phyloP scores from a whole-genome alignment of 257 asterid species.

The Linaria vulgaris region DNA sequence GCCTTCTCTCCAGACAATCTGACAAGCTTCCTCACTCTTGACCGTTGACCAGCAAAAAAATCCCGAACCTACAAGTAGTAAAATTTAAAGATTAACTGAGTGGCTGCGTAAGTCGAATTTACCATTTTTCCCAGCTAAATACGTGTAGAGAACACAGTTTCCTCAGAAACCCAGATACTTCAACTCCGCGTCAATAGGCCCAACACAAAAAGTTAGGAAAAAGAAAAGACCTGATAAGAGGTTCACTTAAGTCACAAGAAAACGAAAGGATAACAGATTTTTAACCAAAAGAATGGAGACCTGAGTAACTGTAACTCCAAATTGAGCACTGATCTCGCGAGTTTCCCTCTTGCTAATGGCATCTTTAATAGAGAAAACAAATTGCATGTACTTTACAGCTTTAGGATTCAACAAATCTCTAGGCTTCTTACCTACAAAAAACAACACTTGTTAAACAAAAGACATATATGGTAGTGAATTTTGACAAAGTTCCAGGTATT shows the following conservation, averaged over 20 bases:
- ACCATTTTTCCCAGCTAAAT: background rate
- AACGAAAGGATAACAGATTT: background rate
- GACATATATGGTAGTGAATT: too few relatives aligned
- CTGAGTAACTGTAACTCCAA: constrained; percentile 95
- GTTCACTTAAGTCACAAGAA: background rate
- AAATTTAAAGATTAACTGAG: constrained; percentile 12
- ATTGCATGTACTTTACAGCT: constrained; percentile 91
- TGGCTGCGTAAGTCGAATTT: background rate
- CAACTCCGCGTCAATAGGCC: constrained; percentile 17
- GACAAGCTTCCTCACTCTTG: constrained; percentile 80
- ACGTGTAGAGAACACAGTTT: background rate
- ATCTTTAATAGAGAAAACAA: constrained; percentile 81
- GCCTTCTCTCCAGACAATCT: constrained; percentile 68
- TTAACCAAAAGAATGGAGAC: constrained; percentile 33
- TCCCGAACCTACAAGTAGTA: constrained; percentile 68
- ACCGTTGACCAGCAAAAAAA: constrained; percentile 70
- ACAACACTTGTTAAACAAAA: background rate
- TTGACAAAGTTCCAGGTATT: background rate
- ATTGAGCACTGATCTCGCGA: constrained; percentile 88
- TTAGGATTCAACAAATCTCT: constrained; percentile 93
- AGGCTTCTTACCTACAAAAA: constrained; percentile 86
- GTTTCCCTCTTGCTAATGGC: constrained; percentile 82
- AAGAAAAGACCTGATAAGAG: too few relatives aligned
- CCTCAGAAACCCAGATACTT: background rate
- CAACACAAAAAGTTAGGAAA: constrained; percentile 10